Evolutionary conservation across 352 stramenopile species (phyloP).

Genomic region (Phytopythium mirpurense): DNA sequence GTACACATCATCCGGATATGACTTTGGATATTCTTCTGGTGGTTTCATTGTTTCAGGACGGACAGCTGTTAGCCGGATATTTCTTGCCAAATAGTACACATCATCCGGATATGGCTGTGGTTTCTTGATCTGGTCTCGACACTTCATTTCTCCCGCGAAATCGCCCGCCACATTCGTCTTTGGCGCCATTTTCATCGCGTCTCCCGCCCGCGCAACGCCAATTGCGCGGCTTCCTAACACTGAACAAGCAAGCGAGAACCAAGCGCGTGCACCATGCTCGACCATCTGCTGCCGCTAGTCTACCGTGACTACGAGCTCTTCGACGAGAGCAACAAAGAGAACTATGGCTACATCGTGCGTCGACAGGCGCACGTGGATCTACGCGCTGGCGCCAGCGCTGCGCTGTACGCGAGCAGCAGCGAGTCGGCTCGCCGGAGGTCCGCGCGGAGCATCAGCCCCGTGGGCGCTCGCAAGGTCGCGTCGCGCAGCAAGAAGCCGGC

Average conservation of each 20-base stretch:
- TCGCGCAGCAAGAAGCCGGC: constrained; percentile 18
- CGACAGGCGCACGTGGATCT: constrained; percentile 10
- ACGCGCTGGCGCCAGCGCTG: not conserved
- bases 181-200: constrained; percentile 5
- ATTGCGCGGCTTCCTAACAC: not conserved
- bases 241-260: not conserved
- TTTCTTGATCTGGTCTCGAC: not conserved
- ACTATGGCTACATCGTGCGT: constrained; percentile 52
- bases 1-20: not conserved
- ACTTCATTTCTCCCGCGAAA: constrained; percentile 14
- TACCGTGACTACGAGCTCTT: constrained; percentile 34
- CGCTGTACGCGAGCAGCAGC: not conserved
- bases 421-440: constrained; percentile 17
- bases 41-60: too few relatives aligned
- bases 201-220: not conserved
- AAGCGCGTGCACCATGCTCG: constrained; percentile 18
- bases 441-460: constrained; percentile 11
- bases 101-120: not conserved
- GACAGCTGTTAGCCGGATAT: not conserved
- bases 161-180: not conserved
- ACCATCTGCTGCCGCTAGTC: constrained; percentile 34
- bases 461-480: constrained; percentile 8
- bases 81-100: not conserved
- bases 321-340: constrained; percentile 64
- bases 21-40: not conserved